These are phyloP conservation scores for Dioscorea alata DNA, from an alignment of 106 monocot species.

Conservation along the genomic window DNA sequence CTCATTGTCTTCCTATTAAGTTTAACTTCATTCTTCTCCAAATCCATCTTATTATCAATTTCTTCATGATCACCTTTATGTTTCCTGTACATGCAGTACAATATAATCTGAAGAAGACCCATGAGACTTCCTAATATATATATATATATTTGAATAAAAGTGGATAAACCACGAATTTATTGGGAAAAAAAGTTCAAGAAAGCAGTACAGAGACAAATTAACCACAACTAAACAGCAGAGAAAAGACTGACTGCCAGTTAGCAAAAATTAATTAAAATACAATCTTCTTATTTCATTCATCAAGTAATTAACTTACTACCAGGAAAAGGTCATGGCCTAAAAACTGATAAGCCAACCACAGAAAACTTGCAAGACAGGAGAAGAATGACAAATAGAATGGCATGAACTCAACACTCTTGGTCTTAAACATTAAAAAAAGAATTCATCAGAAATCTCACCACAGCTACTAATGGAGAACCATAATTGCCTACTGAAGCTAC, in stretches of 20 bases:
- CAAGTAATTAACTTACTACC: slow-evolving; percentile 22
- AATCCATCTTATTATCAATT: not conserved
- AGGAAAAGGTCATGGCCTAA: slow-evolving; percentile 48
- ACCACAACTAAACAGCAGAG: too few species aligned
- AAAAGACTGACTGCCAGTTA: too few species aligned
- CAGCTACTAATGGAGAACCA: slow-evolving; percentile 44
- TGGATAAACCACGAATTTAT: too few species aligned
- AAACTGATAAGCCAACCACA: slow-evolving; percentile 68
- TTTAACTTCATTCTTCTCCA: slow-evolving; percentile 22
- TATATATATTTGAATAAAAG: too few species aligned
- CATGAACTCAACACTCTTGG: slow-evolving; percentile 82
- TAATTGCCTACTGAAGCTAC: slow-evolving; percentile 61
- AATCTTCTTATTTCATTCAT: not conserved
- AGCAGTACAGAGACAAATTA: too few species aligned
- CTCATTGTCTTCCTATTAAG: not conserved
- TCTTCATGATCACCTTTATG: slow-evolving; percentile 20
- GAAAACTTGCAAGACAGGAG: slow-evolving; percentile 53
- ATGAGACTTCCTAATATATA: slow-evolving; percentile 54
- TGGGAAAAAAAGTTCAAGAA: too few species aligned
- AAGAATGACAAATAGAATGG: slow-evolving; percentile 73
- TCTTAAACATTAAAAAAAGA: slow-evolving; percentile 46
- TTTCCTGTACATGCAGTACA: slow-evolving; percentile 55
- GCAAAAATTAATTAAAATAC: not conserved
- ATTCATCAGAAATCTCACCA: slow-evolving; percentile 19
- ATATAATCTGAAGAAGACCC: slow-evolving; percentile 47